phyloP scores from a whole-genome alignment of 352 stramenopile genomes.

The Globisporangium parvum region DNA sequence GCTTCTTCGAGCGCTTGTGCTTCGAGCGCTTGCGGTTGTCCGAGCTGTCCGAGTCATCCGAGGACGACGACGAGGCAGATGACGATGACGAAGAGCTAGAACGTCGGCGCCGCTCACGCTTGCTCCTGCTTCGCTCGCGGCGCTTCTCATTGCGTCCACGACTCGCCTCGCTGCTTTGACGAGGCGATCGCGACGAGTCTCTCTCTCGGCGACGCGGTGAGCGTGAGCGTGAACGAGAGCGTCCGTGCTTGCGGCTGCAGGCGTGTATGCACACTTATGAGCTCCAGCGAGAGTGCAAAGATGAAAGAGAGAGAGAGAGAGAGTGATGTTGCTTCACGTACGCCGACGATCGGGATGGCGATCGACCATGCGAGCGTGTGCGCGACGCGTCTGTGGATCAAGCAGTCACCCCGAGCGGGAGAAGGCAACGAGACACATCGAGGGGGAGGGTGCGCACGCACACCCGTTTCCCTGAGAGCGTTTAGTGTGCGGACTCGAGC shows the following conservation, averaged over 20 bases:
- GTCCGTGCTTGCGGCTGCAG: neutral
- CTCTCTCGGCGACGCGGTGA: conserved; percentile 3
- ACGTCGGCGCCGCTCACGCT: neutral
- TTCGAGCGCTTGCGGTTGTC: conserved; percentile 11
- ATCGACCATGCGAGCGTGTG: conserved; percentile 19
- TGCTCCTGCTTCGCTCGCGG: conserved; percentile 1
- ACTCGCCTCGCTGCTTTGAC: neutral
- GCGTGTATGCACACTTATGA: neutral
- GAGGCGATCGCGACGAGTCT: conserved; percentile 4
- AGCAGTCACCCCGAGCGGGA: conserved; percentile 10
- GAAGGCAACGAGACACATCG: too few relatives aligned
- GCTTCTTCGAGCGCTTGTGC: conserved; percentile 14
- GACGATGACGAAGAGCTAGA: conserved; percentile 3
- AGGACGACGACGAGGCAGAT: conserved; percentile 18
- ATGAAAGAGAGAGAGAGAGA: too few relatives aligned
- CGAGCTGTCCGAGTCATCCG: conserved; percentile 23
- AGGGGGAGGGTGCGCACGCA: neutral
- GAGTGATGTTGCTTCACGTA: neutral
- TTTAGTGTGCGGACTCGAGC: conserved; percentile 4
- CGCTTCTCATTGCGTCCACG: conserved; percentile 3
- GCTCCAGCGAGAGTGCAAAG: neutral
- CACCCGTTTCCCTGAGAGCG: conserved; percentile 8
- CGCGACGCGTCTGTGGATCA: conserved; percentile 19
- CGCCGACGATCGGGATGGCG: conserved; percentile 17
- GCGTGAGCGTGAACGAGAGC: conserved; percentile 2